These are phyloP conservation scores for Yarrowia keelungensis DNA, from an alignment of 805 yeast species.

Conservation along the genomic window DNA sequence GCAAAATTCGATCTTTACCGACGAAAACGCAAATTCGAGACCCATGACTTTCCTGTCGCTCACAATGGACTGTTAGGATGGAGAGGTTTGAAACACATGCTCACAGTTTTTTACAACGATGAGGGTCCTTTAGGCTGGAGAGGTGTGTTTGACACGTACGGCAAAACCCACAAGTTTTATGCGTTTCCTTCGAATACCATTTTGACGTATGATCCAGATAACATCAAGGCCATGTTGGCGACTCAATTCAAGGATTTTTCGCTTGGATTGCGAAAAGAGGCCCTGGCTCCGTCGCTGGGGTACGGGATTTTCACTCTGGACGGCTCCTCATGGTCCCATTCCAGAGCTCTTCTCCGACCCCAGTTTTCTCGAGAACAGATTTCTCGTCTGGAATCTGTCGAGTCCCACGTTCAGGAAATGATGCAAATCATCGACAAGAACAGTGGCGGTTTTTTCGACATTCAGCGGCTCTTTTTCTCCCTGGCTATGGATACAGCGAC, in stretches of 20 bases:
- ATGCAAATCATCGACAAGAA: conserved; percentile 14
- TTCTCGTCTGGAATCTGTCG: conserved; percentile 45
- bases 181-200: not conserved
- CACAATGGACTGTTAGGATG: conserved; percentile 8
- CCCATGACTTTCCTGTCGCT: not conserved
- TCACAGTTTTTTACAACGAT: conserved; percentile 1
- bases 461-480: conserved; percentile 46
- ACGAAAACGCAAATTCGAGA: conserved; percentile 7
- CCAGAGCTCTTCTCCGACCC: conserved; percentile 50
- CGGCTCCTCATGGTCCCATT: conserved; percentile 51
- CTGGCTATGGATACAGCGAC: conserved; percentile 51
- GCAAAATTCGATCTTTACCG: not conserved
- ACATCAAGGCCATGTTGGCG: conserved; percentile 49
- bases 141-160: not conserved
- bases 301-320: conserved; percentile 51
- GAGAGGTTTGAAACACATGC: conserved; percentile 6
- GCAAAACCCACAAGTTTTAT: not conserved
- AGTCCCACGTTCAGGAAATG: conserved; percentile 45
- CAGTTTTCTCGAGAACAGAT: conserved; percentile 50
- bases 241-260: conserved; percentile 48
- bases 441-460: conserved; percentile 42
- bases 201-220: conserved; percentile 48
- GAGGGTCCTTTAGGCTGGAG: not conserved
- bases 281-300: conserved; percentile 48
- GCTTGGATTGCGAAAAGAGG: conserved; percentile 46